Evolutionary conservation across 306 rosid genomes (phyloP).

Genomic region (Ormosia emarginata): DNA sequence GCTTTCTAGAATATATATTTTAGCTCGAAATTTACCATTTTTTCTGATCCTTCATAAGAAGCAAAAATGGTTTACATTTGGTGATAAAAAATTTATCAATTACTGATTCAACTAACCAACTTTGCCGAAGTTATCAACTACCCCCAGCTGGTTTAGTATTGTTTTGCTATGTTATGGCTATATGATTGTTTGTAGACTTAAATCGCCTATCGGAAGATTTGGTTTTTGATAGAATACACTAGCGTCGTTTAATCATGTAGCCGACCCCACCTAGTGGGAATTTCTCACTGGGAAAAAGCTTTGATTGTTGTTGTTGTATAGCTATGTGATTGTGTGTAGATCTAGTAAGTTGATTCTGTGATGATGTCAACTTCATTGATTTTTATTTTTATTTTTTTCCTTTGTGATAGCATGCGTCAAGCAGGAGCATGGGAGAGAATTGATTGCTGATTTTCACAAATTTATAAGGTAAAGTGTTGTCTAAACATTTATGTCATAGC

Average conservation of each 20-base stretch:
- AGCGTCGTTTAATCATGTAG: too few relatives aligned
- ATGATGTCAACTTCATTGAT: background rate
- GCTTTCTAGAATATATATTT: background rate
- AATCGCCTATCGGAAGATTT: too few relatives aligned
- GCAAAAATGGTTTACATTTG: background rate
- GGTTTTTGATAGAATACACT: too few relatives aligned
- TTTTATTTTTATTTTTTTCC: background rate
- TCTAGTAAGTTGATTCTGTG: background rate
- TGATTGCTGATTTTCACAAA: background rate
- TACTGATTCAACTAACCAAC: background rate
- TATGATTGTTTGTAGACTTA: background rate
- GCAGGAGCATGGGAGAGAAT: background rate
- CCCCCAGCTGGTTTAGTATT: background rate
- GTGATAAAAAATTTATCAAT: background rate
- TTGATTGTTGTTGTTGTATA: too few relatives aligned
- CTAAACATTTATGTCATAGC: background rate
- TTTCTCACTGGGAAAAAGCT: too few relatives aligned
- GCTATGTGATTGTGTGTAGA: background rate
- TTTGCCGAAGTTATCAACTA: background rate
- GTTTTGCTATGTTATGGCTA: background rate
- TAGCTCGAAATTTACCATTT: background rate
- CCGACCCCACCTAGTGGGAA: too few relatives aligned
- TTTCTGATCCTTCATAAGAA: background rate
- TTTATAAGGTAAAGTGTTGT: background rate
- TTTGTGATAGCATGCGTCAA: constrained; percentile 2